These are phyloP conservation scores for Eragrostis nindensis DNA, from an alignment of 176 grass and related monocot genomes.

Conservation along the genomic window DNA sequence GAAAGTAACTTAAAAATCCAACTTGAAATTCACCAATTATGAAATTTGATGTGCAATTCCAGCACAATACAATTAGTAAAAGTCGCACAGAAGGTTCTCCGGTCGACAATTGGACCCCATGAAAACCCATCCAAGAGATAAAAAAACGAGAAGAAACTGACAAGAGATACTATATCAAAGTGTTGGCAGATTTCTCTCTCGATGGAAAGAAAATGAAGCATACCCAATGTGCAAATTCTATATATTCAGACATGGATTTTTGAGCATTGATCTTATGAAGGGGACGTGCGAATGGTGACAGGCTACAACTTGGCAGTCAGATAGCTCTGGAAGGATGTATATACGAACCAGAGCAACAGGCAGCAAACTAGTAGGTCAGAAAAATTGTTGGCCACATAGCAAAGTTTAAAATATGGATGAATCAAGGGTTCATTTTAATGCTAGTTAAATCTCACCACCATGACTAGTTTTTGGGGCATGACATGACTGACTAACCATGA, in stretches of 20 bases:
- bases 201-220: not conserved
- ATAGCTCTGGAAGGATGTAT: slow-evolving; percentile 1
- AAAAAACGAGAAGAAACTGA: slow-evolving; percentile 11
- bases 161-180: slow-evolving; percentile 22
- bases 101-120: slow-evolving; percentile 24
- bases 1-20: not conserved
- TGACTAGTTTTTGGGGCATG: not conserved
- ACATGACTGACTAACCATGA: not conserved
- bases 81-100: no score
- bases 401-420: slow-evolving; percentile 12
- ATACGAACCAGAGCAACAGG: not conserved
- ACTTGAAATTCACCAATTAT: not conserved
- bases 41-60: not conserved
- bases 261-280: slow-evolving; percentile 26
- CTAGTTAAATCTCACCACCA: not conserved
- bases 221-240: not conserved
- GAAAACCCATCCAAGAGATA: not conserved
- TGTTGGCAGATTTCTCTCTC: slow-evolving; percentile 28
- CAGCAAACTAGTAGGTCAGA: slow-evolving; percentile 3
- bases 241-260: slow-evolving; percentile 29
- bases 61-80: not conserved
- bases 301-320: not conserved
- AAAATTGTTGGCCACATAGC: not conserved
- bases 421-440: not conserved
- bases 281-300: slow-evolving; percentile 19